A percentile compares a stretch with the other conserved stretches of the same genome.
phyloP scores from a whole-genome alignment of 305 asterid species.

The Nicotiana rustica region DNA sequence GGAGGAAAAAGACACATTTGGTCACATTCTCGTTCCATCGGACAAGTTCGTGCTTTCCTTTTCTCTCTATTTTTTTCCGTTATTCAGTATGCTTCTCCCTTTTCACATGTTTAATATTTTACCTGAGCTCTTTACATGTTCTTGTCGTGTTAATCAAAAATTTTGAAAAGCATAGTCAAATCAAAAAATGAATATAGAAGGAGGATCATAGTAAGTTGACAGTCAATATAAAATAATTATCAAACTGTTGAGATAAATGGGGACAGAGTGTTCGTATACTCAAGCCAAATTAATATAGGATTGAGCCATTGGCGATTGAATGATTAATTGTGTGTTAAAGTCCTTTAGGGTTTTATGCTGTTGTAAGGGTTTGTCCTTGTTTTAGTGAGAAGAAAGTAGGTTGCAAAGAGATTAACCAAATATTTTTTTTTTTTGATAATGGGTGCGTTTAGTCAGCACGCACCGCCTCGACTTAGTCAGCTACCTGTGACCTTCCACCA shows the following conservation, averaged over 20 bases:
- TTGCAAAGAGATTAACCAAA: neutral
- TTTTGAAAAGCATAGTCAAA: neutral
- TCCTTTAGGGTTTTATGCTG: neutral
- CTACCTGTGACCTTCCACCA: neutral
- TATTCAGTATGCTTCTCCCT: neutral
- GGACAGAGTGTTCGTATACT: neutral
- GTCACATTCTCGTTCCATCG: conserved; percentile 81
- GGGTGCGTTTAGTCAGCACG: neutral
- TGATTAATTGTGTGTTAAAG: neutral
- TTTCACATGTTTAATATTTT: neutral
- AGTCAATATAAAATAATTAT: neutral
- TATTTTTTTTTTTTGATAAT: neutral
- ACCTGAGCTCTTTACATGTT: neutral
- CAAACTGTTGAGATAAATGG: neutral
- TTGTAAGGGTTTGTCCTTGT: neutral
- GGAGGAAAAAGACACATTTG: conserved; percentile 89
- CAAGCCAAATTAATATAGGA: neutral
- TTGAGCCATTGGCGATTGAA: neutral
- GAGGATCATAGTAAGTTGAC: neutral
- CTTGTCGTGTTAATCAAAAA: neutral
- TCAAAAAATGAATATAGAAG: neutral
- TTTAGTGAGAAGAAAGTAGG: neutral
- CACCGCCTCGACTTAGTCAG: neutral
- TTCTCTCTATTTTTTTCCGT: neutral
- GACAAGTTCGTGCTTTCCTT: conserved; percentile 59